Evolutionary conservation across 2,329 filamentous ascomycete genomes (phyloP).

Genomic region (Mycosphaerella sp.): DNA sequence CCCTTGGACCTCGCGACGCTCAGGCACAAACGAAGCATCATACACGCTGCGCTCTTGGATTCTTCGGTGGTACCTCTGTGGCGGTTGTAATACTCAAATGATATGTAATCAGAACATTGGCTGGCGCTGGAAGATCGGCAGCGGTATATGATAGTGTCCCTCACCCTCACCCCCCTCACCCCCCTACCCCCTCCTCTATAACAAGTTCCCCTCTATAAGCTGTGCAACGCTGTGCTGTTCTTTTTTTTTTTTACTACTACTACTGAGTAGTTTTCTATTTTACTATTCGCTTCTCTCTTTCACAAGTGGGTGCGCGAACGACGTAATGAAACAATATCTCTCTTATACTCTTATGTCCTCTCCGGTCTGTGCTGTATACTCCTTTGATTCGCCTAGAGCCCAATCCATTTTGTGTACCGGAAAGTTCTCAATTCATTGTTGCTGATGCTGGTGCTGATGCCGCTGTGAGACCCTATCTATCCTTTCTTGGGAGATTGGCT

Average conservation of each 20-base stretch:
- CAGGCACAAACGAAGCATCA: background rate
- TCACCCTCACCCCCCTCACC: no score
- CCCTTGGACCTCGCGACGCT: background rate
- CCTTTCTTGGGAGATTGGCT: no score
- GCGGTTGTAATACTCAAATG: background rate
- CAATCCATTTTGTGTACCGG: no score
- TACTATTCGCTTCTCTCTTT: no score
- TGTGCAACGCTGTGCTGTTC: background rate
- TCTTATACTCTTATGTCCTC: no score
- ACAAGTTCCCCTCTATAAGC: background rate
- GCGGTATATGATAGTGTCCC: background rate
- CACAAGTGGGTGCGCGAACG: no score
- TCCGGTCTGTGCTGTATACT: no score
- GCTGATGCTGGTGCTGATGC: no score
- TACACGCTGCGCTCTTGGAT: background rate
- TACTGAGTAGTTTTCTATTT: background rate
- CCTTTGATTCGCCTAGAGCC: no score
- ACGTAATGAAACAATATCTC: no score
- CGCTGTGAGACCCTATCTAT: no score
- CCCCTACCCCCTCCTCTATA: background rate
- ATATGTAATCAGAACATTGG: slow-evolving; percentile 1
- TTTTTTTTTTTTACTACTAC: background rate
- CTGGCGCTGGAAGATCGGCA: background rate
- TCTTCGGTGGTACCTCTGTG: background rate
- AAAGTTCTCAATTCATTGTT: no score